Conservation (phyloP, 345 rosid species). For the Pistacia vera region DNA sequence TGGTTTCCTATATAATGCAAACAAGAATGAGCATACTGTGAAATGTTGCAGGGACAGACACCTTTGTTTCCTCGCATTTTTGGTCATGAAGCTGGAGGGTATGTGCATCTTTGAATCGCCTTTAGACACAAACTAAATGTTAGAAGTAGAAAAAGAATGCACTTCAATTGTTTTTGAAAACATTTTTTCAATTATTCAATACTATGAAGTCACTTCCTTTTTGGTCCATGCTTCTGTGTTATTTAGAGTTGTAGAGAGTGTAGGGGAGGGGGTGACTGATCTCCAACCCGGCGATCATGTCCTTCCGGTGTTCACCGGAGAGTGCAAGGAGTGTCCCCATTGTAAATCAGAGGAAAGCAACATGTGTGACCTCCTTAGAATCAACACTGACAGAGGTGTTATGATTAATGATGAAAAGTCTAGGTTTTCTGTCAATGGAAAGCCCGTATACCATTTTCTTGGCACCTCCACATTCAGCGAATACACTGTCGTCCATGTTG, state of each 20-base stretch:
- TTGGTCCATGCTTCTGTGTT: not conserved
- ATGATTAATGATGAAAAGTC: slow-evolving; percentile 73
- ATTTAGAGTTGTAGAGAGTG: slow-evolving; percentile 77
- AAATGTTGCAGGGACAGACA: slow-evolving; percentile 58
- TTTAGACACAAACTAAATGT: not conserved
- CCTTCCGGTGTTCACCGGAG: slow-evolving; percentile 80
- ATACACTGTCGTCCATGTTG: slow-evolving; percentile 79
- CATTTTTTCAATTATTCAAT: too few relatives aligned
- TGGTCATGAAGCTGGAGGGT: slow-evolving; percentile 96
- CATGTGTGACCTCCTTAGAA: slow-evolving; percentile 84
- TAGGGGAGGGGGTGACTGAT: slow-evolving; percentile 81
- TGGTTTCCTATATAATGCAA: too few relatives aligned
- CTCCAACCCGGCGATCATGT: slow-evolving; percentile 77
- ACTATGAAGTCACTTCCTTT: not conserved
- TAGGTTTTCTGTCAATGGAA: slow-evolving; percentile 68
- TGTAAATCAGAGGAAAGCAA: slow-evolving; percentile 81
- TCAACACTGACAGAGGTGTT: slow-evolving; percentile 69
- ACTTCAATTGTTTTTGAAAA: too few relatives aligned
- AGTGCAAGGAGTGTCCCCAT: slow-evolving; percentile 72
- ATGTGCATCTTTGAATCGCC: slow-evolving; percentile 1
- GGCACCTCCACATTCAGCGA: slow-evolving; percentile 86
- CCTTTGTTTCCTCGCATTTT: slow-evolving; percentile 77
- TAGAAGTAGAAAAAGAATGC: too few relatives aligned
- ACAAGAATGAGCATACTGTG: too few relatives aligned
- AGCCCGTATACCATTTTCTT: slow-evolving; percentile 71